Percentiles rank a stretch among this genome's conserved stretches.
phyloP scores from a whole-genome alignment of 495 filamentous ascomycete genomes.

The Tuber magnatum region DNA sequence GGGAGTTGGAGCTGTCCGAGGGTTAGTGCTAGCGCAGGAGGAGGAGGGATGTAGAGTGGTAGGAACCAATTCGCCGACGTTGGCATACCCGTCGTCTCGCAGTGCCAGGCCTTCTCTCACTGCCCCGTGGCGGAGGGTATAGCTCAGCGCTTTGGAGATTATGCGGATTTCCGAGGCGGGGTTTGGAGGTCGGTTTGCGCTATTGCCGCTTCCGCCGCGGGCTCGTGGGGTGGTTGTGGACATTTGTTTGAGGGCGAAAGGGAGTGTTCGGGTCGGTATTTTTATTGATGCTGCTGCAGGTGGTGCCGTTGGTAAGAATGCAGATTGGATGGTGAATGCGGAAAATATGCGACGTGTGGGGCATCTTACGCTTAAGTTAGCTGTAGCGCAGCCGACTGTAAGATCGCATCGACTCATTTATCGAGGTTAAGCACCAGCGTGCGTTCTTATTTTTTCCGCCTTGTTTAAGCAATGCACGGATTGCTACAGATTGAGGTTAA shows the following conservation, averaged over 20 bases:
- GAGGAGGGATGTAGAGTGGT: neutral
- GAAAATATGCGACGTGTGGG: neutral
- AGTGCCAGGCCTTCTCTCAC: slow-evolving; percentile 67
- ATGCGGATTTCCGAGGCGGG: slow-evolving; percentile 48
- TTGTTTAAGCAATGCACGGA: no score
- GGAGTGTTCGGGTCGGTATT: neutral
- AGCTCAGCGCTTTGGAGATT: slow-evolving; percentile 74
- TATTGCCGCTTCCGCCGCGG: neutral
- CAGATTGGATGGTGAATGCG: neutral
- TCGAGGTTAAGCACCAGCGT: no score
- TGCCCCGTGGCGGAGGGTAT: slow-evolving; percentile 76
- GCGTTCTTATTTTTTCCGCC: no score
- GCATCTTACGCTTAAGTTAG: neutral
- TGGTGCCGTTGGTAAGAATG: neutral
- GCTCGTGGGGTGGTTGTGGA: neutral
- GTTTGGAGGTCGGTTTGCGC: neutral
- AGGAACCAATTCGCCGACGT: slow-evolving; percentile 63
- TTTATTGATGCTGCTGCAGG: neutral
- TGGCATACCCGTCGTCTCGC: slow-evolving; percentile 71
- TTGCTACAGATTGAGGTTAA: no score
- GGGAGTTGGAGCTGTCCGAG: slow-evolving; percentile 57
- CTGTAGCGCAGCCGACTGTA: neutral
- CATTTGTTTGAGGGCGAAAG: neutral
- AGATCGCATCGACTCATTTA: neutral
- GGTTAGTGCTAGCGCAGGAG: neutral